Evolutionary conservation across 345 rosid species (phyloP), one percentile per base, ranked within the genome.

Genomic region (Turnera subulata): DNA sequence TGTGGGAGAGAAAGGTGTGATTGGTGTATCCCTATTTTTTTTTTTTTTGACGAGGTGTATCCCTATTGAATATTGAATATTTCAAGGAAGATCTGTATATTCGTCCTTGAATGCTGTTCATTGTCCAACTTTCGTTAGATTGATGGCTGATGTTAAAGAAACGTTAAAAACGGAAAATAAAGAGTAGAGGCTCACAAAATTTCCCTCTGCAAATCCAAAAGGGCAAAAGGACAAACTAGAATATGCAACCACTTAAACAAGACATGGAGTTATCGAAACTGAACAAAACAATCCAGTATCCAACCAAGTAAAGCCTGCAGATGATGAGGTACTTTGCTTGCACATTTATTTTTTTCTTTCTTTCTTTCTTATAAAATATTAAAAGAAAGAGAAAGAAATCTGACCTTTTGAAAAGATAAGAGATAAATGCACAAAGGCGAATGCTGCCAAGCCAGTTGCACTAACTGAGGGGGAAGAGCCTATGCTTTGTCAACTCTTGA

Each of bases 181-280:
- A 59, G 66, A 61, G 56, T 42, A 55, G 21, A 0, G 24, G 10
- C 35, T 29, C 35, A 35, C 17, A 48, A 40, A 11, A 15, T 42
- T 18, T 22, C 15, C 50, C 18, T 16, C 42, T 55, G 60, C 49
- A 53, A 16, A 46, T 46, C 13, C n/a, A 62, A 62, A 62, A 68
- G 59, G 29, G 45, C 53, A 55, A 73, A 48, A 53, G 42, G 77
- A 77, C 79, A 75, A 66, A 61, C 20, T 53, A 66, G 70, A 66
- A 76, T 68, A 58, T 73, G 76, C 76, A 61, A 64, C 57, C 69
- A 71, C 60, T 45, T 58, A 64, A 29, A 74, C 63, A 44, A 60
- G 65, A 11, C 47, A 21, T 73, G 84, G 79, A 68, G 46, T 64
- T 75, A 65, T 66, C 75, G 80, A 73, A 74, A 70, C 63, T 58